Percentiles rank a stretch among this genome's conserved stretches.
These are phyloP conservation scores for Colletotrichum gloeosporioides DNA, from an alignment of 2,329 filamentous ascomycete genomes.

Conservation along the genomic window DNA sequence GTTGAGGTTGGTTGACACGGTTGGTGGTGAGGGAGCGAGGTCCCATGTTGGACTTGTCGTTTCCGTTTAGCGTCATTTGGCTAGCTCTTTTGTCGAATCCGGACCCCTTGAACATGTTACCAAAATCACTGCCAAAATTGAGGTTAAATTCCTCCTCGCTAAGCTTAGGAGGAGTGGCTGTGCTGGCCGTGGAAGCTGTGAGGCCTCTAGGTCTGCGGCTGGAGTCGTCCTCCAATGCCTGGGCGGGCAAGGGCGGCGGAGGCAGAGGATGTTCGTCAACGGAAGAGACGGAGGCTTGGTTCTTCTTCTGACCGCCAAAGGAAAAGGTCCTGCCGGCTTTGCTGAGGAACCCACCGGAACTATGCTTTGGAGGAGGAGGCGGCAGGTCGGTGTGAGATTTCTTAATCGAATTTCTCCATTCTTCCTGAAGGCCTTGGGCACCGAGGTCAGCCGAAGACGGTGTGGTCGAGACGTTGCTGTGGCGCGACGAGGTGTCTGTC, in stretches of 20 bases:
- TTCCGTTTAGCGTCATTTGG: constrained; percentile 49
- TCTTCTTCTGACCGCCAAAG: constrained; percentile 62
- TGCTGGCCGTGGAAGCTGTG: constrained; percentile 59
- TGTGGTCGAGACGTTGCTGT: constrained; percentile 67
- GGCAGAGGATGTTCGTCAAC: constrained; percentile 39
- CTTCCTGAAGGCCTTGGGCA: constrained; percentile 40
- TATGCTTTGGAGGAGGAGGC: constrained; percentile 51
- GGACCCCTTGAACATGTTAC: constrained; percentile 53
- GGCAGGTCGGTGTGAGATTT: constrained; percentile 45
- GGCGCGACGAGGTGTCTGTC: constrained; percentile 65
- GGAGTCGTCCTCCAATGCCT: constrained; percentile 34
- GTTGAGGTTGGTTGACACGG: constrained; percentile 46
- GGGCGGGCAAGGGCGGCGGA: constrained; percentile 41
- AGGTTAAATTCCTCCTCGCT: constrained; percentile 48
- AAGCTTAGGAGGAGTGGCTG: constrained; percentile 55
- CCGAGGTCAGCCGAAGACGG: constrained; percentile 60
- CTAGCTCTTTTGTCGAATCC: constrained; percentile 62
- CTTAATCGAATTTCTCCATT: constrained; percentile 41
- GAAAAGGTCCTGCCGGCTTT: constrained; percentile 65
- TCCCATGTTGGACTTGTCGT: constrained; percentile 31
- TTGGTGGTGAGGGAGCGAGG: constrained; percentile 52
- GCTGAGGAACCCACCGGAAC: constrained; percentile 54
- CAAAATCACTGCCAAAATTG: constrained; percentile 64
- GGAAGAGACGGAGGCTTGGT: constrained; percentile 40
- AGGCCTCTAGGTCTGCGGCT: constrained; percentile 50